Evolutionary conservation across 768 basidiomycete species (phyloP).

Genomic region (Auricularia heimuer): DNA sequence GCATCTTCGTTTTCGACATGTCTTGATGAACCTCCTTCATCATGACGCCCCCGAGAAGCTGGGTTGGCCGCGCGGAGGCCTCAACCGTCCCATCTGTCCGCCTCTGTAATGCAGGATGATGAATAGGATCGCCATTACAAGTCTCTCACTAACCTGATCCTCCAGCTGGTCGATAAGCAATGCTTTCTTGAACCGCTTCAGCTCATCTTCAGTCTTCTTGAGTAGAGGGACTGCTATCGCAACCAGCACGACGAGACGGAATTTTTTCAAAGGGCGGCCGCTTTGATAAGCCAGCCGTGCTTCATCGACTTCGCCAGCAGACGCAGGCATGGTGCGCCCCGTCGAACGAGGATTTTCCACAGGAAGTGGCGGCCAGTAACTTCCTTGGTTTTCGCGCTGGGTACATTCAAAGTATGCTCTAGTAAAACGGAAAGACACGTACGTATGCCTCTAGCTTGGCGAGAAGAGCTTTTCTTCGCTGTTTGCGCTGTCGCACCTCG

Average conservation of each 20-base stretch:
- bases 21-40: not conserved
- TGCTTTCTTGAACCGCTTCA: not conserved
- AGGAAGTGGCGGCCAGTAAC: not conserved
- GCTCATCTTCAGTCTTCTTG: not conserved
- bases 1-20: not conserved
- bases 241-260: not conserved
- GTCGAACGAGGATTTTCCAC: not conserved
- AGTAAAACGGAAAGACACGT: not conserved
- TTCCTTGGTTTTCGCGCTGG: no score
- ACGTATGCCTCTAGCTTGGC: not conserved
- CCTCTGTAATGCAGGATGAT: no score
- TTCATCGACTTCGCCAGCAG: not conserved
- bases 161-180: not conserved
- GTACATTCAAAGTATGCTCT: not conserved
- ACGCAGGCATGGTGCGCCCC: not conserved
- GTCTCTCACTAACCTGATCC: not conserved
- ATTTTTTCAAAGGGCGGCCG: not conserved
- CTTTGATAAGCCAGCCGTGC: not conserved
- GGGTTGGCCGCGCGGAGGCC: not conserved
- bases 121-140: not conserved
- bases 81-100: not conserved
- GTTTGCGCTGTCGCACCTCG: not conserved
- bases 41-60: not conserved
- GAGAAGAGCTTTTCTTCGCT: not conserved
- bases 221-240: not conserved